phyloP scores from a whole-genome alignment of 2,329 filamentous ascomycete species.

The Colletotrichum sp. region DNA sequence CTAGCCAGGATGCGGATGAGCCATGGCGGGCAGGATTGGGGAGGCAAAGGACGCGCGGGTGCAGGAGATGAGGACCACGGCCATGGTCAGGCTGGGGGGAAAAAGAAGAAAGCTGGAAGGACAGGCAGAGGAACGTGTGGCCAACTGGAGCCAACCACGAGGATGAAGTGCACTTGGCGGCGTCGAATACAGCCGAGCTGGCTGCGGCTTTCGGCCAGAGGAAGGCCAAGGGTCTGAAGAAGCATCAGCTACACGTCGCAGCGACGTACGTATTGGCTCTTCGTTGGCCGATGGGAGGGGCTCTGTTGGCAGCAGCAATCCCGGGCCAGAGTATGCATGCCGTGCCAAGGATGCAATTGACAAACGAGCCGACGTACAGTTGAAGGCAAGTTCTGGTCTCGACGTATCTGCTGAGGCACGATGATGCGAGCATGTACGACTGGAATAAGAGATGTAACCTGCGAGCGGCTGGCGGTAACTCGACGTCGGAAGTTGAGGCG shows the following conservation, averaged over 20 bases:
- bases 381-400: neutral
- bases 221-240: neutral
- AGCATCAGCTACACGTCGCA: neutral
- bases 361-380: neutral
- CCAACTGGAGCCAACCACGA: neutral
- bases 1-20: neutral
- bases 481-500: constrained; percentile 23
- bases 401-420: neutral
- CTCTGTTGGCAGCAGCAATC: neutral
- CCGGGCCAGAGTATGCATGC: neutral
- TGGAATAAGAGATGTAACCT: neutral
- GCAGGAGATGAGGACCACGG: constrained; percentile 5
- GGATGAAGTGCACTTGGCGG: neutral
- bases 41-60: neutral
- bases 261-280: neutral
- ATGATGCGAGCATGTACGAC: neutral
- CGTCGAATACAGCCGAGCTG: neutral
- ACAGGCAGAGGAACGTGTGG: neutral
- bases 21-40: constrained; percentile 1
- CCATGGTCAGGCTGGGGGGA: neutral
- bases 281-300: neutral
- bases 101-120: constrained; percentile 1
- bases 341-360: neutral
- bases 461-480: neutral
- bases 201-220: constrained; percentile 12